Conservation (phyloP, 495 filamentous ascomycete genomes). For the Saxispiralis lemnorum region DNA sequence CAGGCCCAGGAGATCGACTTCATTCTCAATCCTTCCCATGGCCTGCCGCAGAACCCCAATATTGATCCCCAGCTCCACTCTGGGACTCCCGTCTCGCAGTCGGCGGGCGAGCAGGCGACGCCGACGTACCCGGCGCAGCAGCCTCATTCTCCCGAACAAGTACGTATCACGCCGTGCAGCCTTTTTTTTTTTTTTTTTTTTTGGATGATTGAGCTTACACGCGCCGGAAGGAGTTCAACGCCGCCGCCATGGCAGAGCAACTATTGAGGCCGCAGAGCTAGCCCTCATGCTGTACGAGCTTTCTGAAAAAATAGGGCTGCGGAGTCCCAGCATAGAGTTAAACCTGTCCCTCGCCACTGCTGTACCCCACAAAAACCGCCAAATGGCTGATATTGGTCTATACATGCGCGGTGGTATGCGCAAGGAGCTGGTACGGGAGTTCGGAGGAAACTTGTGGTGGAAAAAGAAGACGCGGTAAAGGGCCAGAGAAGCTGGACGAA, state of each 20-base stretch:
- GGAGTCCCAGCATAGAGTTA: constrained; percentile 50
- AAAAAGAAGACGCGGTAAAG: constrained; percentile 32
- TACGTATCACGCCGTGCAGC: constrained; percentile 14
- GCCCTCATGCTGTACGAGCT: constrained; percentile 46
- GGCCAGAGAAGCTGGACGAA: constrained; percentile 30
- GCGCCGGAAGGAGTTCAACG: constrained; percentile 3
- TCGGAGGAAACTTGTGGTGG: constrained; percentile 32
- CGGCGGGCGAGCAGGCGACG: background rate
- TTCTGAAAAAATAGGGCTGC: constrained; percentile 40
- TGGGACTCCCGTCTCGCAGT: background rate
- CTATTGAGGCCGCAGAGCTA: constrained; percentile 32
- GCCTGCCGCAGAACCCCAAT: constrained; percentile 15
- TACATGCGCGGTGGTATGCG: constrained; percentile 42
- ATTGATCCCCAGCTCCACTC: constrained; percentile 25
- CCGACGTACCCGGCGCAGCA: background rate
- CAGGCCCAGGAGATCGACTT: constrained; percentile 32
- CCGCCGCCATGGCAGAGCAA: background rate
- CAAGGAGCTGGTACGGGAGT: constrained; percentile 44
- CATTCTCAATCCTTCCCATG: constrained; percentile 37
- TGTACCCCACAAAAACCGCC: constrained; percentile 38
- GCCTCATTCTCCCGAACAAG: constrained; percentile 4
- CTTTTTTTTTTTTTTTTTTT: background rate
- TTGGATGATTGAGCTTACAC: constrained; percentile 12
- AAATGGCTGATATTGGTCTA: constrained; percentile 41
- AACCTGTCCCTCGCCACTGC: constrained; percentile 41